Conservation (phyloP, 805 yeast species). For the Saccharomyces eubayanus region DNA sequence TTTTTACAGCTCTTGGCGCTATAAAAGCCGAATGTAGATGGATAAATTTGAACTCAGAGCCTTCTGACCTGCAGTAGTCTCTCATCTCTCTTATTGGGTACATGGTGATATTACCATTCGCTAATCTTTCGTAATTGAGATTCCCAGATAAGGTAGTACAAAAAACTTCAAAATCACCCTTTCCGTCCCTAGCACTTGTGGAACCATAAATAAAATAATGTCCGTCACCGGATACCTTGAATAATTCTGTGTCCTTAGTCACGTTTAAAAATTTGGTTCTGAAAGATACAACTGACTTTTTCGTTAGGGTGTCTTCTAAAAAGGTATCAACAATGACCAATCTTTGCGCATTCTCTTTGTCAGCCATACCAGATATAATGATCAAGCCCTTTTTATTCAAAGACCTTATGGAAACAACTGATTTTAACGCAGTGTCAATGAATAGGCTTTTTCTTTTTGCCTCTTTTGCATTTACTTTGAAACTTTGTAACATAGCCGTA, state of each 20-base stretch:
- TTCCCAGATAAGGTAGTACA: constrained; percentile 10
- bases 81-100: constrained; percentile 6
- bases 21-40: neutral
- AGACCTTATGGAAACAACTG: constrained; percentile 8
- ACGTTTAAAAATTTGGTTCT: constrained; percentile 13
- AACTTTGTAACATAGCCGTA: neutral
- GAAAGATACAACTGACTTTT: constrained; percentile 4
- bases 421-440: neutral
- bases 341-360: constrained; percentile 1
- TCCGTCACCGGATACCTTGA: constrained; percentile 13
- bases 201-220: constrained; percentile 20
- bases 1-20: neutral
- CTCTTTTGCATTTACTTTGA: neutral
- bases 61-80: neutral
- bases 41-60: neutral
- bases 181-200: constrained; percentile 1
- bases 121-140: constrained; percentile 3
- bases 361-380: constrained; percentile 8
- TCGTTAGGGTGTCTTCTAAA: neutral
- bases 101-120: neutral
- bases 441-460: neutral
- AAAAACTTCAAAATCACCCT: constrained; percentile 19
- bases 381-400: constrained; percentile 5
- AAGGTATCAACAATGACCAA: constrained; percentile 5
- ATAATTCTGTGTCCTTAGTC: constrained; percentile 15